Base-by-base conservation (phyloP, 768 basidiomycete genomes). In the Mycena leptocephala region DNA sequence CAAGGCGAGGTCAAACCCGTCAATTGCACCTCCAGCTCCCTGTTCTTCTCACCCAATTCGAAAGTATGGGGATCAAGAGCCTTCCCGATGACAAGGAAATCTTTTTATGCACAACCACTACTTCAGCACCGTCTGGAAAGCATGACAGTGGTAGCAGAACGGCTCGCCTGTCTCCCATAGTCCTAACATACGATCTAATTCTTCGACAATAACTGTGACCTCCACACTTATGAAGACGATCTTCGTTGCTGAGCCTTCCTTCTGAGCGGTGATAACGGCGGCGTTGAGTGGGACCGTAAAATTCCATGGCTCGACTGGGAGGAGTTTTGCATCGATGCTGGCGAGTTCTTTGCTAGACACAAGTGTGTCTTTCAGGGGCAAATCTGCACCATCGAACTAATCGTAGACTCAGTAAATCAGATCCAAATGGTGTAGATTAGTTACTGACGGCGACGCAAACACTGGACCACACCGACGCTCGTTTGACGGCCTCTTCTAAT, bases 231-330 rank as follows among this genome's bases (percentile, higher is more conserved):
- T 35, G 46, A 70, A 70, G 58, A 70, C 69, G 24, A 70, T 62
- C 59, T 61, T 70, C 46, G 33, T 61, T 70, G 58, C 69, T 35
- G n/a, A 48, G 69, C 41, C 43, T 37, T 62, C 32, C 22, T 70
- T 70, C 41, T 70, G 59, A 48, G 69, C 69, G 59, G 41, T 51
- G 43, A 70, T 70, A 37, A 70, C 69, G 32, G 69, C 69, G 59
- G 69, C 69, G 59, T 70, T 70, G 43, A 70, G 69, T 61, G 69
- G 69, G 58, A 70, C 43, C 59, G 69, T 70, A 51, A 70, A 70
- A 70, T 62, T 70, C 69, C 69, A 70, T 48, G 69, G 69, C 59
- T 70, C 69, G 46, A 62, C 69, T 61, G 69, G 69, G 59, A 70
- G 69, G 46, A 70, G 69, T 62, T 24, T 70, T 46, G 58, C 69